phyloP scores from a whole-genome alignment of 257 asterid genomes.

The Penstemon eatonii region DNA sequence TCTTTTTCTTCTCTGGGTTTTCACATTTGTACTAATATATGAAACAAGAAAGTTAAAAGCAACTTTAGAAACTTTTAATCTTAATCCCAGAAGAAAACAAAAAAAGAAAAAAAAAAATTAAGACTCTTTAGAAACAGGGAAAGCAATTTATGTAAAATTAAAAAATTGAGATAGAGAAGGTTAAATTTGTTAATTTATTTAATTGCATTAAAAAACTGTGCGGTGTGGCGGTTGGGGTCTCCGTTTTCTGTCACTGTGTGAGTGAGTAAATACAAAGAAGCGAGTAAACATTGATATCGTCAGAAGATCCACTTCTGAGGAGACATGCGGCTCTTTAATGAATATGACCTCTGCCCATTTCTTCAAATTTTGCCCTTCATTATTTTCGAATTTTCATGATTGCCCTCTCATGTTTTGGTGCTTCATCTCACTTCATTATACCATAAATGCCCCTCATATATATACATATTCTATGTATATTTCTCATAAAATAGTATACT shows the following conservation, averaged over 20 bases:
- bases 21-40: no score
- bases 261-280: conserved; percentile 15
- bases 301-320: conserved; percentile 89
- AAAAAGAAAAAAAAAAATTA: no score
- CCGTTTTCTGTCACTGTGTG: conserved; percentile 27
- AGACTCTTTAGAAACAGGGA: no score
- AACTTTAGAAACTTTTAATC: no score
- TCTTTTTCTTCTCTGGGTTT: conserved; percentile 10
- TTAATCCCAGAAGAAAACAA: no score
- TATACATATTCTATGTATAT: no score
- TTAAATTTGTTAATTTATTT: background rate
- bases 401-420: conserved; percentile 17
- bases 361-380: background rate
- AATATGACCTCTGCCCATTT: conserved; percentile 41
- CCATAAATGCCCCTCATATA: background rate
- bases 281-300: conserved; percentile 68
- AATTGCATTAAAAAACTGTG: background rate
- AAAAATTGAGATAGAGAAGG: no score
- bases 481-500: no score
- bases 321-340: conserved; percentile 64
- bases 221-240: background rate
- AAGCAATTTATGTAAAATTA: no score
- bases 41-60: no score
- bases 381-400: background rate
- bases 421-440: background rate